Base-by-base conservation (phyloP, 73 alveolate genomes). In the Blepharisma japonicum region DNA sequence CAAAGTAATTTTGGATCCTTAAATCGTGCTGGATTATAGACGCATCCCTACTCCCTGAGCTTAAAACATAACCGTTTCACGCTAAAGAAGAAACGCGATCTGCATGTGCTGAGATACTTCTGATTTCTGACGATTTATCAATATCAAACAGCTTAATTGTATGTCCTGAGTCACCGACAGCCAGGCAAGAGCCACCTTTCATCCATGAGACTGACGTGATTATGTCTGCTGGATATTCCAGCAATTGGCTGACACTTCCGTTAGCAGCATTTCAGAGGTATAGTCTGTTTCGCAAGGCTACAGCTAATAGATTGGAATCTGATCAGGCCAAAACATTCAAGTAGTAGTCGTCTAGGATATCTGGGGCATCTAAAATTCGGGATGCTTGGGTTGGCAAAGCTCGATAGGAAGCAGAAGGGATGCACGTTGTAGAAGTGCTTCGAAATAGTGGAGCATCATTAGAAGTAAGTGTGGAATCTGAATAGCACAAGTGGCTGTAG, bases 361-460 rank as follows among this genome's bases (percentile, higher is more conserved):
- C 95, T 6, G 99, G 99, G 27, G 99, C 99, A 56, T 94, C 99
- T n/a, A 94, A 76, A 23, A 94, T 93, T 78, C 92, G 81, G 49
- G 86, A 92, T 53, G 95, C 95, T 55, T 83, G 91, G 23, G 86
- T 71, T 0, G 94, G 92, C 7, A 93, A 83, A 55, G 81, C 77
- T 76, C 95, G 39, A 25, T 61, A 61, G 14, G 74, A 20, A 4
- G 39, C 23, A 18, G 74, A 20, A 20, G 11, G 39, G 18, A 61
- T 14, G 23, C 23, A 11, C 4, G 39, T 61, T 14, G 18, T n/a
- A 11, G 18, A 14, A 9, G 39, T 8, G 23, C 23, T 14, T 8
- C 18, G 46, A 61, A 61, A 61, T 8, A 9, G 14, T 4, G 14
- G 47, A 5, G 47, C 38, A 5, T n/a, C 39, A 2, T n/a, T 9